Evolutionary conservation across 2,329 filamentous ascomycete species (phyloP).

Genomic region (Zymoseptoria pseudotritici): DNA sequence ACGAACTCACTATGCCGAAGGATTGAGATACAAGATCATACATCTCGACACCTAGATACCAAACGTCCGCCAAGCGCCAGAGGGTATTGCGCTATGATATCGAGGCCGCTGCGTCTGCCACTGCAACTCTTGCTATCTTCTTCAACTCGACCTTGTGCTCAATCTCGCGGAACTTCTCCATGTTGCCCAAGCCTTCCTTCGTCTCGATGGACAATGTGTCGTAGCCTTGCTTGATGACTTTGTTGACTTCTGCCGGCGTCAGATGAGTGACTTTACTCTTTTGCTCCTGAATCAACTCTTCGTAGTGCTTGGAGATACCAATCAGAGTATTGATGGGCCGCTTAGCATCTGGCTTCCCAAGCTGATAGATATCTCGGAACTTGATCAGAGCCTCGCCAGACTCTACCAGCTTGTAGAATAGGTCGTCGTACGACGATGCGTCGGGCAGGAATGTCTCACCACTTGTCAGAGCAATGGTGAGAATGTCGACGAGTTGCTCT

Average conservation of each 20-base stretch:
- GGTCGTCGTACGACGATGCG: slow-evolving; percentile 81
- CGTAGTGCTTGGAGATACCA: slow-evolving; percentile 77
- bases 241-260: slow-evolving; percentile 75
- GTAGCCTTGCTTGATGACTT: slow-evolving; percentile 93
- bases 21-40: background rate
- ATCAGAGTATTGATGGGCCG: slow-evolving; percentile 80
- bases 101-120: slow-evolving; percentile 51
- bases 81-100: slow-evolving; percentile 10
- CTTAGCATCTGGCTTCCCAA: slow-evolving; percentile 32
- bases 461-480: slow-evolving; percentile 74
- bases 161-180: slow-evolving; percentile 73
- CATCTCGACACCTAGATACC: background rate
- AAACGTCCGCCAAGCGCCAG: background rate
- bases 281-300: slow-evolving; percentile 63
- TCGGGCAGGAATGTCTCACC: slow-evolving; percentile 89
- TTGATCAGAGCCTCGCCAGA: slow-evolving; percentile 73
- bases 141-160: slow-evolving; percentile 80
- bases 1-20: slow-evolving; percentile 10
- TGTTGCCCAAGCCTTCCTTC: slow-evolving; percentile 76
- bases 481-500: slow-evolving; percentile 69
- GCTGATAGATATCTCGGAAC: slow-evolving; percentile 69
- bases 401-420: slow-evolving; percentile 98
- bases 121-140: slow-evolving; percentile 72
- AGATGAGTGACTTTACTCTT: slow-evolving; percentile 52
- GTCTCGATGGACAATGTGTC: slow-evolving; percentile 89